Evolutionary conservation across 805 yeast genomes (phyloP), one percentile per base, ranked within the genome.

Genomic region (Metschnikowia colocasiae): DNA sequence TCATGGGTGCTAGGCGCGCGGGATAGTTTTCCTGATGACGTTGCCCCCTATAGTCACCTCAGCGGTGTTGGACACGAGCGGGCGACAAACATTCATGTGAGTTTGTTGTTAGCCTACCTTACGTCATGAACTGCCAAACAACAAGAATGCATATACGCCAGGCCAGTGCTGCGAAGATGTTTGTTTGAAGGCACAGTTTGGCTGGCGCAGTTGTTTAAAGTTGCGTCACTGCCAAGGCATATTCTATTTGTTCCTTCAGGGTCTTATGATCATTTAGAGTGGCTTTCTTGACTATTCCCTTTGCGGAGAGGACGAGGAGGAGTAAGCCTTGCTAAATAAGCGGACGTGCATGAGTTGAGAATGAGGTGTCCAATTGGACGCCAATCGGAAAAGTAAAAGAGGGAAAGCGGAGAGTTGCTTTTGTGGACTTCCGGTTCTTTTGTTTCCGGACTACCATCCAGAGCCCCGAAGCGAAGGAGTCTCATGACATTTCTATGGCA

Each of bases 311-410:
- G 22, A 23, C n/a, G 10, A 23, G 29, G 20, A 23, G 30, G 20
- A n/a, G 27, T 6, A 15, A 15, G 15, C 7, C 30, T 15, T 20
- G 7, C n/a, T 18, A 39, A 39, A 19, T 39, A 29, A 20, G 42
- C 42, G 26, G n/a, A 19, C 34, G 42, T 29, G 42, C 42, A 39
- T 39, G 25, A 20, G 12, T 13, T 16, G 41, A 18, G 41, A 19
- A 39, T 19, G 34, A 39, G 26, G 20, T 39, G 42, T 18, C 13
- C 25, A 39, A 12, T 19, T 39, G 19, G 27, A 26, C 29, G 20
- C 42, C 33, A 29, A 18, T 27, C 26, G 16, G 19, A 19, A n/a
- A 4, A 9, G 23, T 19, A 26, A 5, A 19, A n/a, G 8, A 19
- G 6, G 4, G n/a, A 9, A 9, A 9, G 20, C 20, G 29, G 40